Evolutionary conservation across 805 yeast genomes (phyloP), one percentile per base, ranked within the genome.

Genomic region (Candida silvicultrix): DNA sequence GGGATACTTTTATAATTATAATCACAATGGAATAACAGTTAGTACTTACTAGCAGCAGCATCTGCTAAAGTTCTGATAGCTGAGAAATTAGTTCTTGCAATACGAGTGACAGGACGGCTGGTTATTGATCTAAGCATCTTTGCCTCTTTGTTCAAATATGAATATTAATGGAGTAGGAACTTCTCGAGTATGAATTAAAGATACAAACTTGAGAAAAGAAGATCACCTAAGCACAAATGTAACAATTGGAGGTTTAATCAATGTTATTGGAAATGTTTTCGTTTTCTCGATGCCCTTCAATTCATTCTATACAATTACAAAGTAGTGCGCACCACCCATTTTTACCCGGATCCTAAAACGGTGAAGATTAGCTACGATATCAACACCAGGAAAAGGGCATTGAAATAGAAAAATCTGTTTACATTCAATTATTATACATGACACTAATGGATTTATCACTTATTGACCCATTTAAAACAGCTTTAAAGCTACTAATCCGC

Each of bases 111-210:
- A 35, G 55, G 54, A 43, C 55, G 52, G 40, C 40, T 23, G 19
- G 42, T 29, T 21, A 49, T 48, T 41, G 45, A 42, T 54, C 58
- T 54, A 40, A 55, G 58, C 59, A 55, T 55, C 32, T 40, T n/a
- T 35, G 25, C 25, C 8, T 35, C 21, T 31, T 8, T 36, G 35
- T 15, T 12, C 4, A 15, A 12, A 12, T 14, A 19, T 20, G 28
- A 21, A 37, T 20, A 21, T 37, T 22, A 15, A 31, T 31, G 35
- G 35, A 15, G 4, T 31, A 14, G 31, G 14, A 10, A 14, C 4
- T 28, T 28, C 31, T 28, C 31, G 31, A 28, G 31, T 28, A 28
- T 10, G 25, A 23, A 23, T 9, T 23, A 8, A 28, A 28, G 31
- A 28, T 7, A 4, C 31, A 28, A 28, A 28, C 25, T 23, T 23